Evolutionary conservation across 1,284 basidiomycete species (phyloP).

Genomic region (Malassezia globosa): DNA sequence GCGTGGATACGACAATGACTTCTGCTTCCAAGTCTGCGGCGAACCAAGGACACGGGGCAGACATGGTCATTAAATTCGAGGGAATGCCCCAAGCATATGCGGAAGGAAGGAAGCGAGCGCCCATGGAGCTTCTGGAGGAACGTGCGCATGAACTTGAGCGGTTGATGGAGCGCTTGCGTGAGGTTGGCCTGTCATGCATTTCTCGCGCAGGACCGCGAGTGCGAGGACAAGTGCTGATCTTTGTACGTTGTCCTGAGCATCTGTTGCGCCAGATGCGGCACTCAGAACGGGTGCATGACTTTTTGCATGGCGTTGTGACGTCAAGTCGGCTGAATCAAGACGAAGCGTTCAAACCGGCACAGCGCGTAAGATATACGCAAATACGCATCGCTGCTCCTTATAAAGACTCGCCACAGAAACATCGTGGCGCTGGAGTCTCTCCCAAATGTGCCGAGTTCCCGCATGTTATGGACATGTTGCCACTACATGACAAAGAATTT

Average conservation of each 20-base stretch:
- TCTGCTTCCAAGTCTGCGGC: too few relatives aligned
- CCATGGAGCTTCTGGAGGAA: conserved; percentile 17
- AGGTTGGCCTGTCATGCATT: conserved; percentile 30
- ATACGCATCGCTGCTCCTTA: conserved; percentile 23
- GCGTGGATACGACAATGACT: too few relatives aligned
- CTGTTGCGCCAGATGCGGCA: conserved; percentile 17
- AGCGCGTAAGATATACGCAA: conserved; percentile 31
- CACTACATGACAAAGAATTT: conserved; percentile 39
- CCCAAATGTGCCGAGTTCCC: conserved; percentile 26
- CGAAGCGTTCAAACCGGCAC: conserved; percentile 18
- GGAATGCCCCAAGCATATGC: not conserved
- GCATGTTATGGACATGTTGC: conserved; percentile 36
- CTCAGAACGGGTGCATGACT: conserved; percentile 27
- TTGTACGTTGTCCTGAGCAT: conserved; percentile 25
- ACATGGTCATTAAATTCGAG: conserved; percentile 17
- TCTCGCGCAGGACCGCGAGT: conserved; percentile 23
- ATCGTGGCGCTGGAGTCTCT: conserved; percentile 26
- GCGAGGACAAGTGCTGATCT: conserved; percentile 28
- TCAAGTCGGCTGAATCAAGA: not conserved
- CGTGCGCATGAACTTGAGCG: conserved; percentile 23
- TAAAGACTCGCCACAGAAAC: not conserved
- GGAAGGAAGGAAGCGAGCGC: conserved; percentile 17
- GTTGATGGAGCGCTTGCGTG: conserved; percentile 21
- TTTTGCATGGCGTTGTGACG: conserved; percentile 32
- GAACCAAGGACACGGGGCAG: too few relatives aligned